A percentile compares a stretch with the other conserved stretches of the same genome.
Conservation (phyloP, 371 early-diverging fungal species). For the Syncephalastrum contaminatum region DNA sequence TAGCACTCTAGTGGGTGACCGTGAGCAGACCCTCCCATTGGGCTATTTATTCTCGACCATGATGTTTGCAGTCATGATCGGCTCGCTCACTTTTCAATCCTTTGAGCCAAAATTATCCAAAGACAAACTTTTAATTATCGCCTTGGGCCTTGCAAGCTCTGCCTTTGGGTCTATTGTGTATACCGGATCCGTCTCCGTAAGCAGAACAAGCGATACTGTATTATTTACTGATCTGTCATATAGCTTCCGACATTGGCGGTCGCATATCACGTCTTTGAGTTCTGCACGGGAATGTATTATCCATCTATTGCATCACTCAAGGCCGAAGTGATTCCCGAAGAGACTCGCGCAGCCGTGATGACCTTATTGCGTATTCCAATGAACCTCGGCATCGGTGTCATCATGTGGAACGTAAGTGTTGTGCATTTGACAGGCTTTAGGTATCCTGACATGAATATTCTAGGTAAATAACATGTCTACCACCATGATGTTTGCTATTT, state of each 20-base stretch:
- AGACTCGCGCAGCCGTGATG: constrained; percentile 73
- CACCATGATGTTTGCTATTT: constrained; percentile 43
- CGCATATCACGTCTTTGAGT: constrained; percentile 60
- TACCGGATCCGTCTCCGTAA: constrained; percentile 29
- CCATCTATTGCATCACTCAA: constrained; percentile 70
- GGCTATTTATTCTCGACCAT: constrained; percentile 70
- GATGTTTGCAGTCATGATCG: constrained; percentile 77
- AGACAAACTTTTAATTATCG: constrained; percentile 25
- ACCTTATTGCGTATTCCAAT: constrained; percentile 75
- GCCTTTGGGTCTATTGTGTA: constrained; percentile 39
- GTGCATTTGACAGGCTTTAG: not conserved
- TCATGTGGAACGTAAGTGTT: constrained; percentile 58
- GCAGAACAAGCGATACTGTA: not conserved
- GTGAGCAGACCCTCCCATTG: constrained; percentile 33
- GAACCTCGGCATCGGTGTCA: constrained; percentile 72
- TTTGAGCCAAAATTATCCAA: constrained; percentile 29
- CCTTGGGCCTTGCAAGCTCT: constrained; percentile 33
- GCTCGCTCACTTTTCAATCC: constrained; percentile 64
- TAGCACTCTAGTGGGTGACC: not conserved
- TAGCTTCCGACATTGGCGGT: constrained; percentile 20
- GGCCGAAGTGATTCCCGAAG: constrained; percentile 70
- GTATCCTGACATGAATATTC: not conserved
- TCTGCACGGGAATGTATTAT: constrained; percentile 75
- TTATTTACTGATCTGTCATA: not conserved
- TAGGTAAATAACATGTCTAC: constrained; percentile 32